Conservation (phyloP, 306 rosid species). For the Gleditsia sinensis region DNA sequence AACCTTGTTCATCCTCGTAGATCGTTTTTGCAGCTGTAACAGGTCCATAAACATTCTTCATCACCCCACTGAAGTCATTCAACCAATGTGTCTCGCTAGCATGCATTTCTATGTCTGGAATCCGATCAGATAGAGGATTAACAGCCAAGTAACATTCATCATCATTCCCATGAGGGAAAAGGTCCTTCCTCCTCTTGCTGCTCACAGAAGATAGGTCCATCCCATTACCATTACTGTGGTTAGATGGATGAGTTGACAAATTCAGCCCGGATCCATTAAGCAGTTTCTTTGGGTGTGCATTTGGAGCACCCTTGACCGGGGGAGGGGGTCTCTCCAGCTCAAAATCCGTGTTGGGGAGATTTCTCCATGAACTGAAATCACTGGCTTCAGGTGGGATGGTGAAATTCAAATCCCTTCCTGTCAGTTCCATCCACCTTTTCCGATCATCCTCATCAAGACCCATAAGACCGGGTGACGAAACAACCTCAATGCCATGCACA, state of each 20-base stretch:
- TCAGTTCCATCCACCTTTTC: slow-evolving; percentile 55
- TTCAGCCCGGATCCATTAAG: slow-evolving; percentile 49
- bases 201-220: slow-evolving; percentile 38
- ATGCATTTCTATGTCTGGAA: slow-evolving; percentile 38
- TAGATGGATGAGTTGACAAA: slow-evolving; percentile 48
- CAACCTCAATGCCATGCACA: slow-evolving; percentile 53
- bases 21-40: slow-evolving; percentile 56
- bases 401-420: slow-evolving; percentile 51
- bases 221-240: slow-evolving; percentile 37
- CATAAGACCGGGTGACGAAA: slow-evolving; percentile 47
- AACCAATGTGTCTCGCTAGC: slow-evolving; percentile 44
- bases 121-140: slow-evolving; percentile 38
- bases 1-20: slow-evolving; percentile 50
- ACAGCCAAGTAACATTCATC: slow-evolving; percentile 43
- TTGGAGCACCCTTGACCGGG: slow-evolving; percentile 31
- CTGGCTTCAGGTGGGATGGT: slow-evolving; percentile 47
- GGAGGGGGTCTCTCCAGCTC: slow-evolving; percentile 48
- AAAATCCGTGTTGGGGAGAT: slow-evolving; percentile 42
- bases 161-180: slow-evolving; percentile 38
- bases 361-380: slow-evolving; percentile 53
- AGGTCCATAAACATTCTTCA: slow-evolving; percentile 50
- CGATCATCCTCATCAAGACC: slow-evolving; percentile 49
- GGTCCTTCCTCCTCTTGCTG: slow-evolving; percentile 49
- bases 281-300: slow-evolving; percentile 37
- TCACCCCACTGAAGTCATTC: slow-evolving; percentile 50